Evolutionary conservation across 2,329 filamentous ascomycete species (phyloP), one percentile per base, ranked within the genome.

Genomic region (Raffaelea deltoideospora): DNA sequence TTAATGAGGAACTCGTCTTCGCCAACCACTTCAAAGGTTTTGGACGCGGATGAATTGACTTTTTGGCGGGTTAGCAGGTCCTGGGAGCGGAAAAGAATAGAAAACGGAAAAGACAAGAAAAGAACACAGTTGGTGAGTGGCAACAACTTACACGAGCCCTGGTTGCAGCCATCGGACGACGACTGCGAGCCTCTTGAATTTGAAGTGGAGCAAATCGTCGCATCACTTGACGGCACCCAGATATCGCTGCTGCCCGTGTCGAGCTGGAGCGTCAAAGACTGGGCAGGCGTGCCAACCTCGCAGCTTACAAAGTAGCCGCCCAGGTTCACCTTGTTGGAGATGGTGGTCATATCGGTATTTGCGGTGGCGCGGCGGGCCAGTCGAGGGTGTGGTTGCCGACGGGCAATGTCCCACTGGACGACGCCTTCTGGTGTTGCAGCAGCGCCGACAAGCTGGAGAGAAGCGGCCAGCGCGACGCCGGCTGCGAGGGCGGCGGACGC

Each of bases 231-330:
- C 13, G 66, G 63, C 28, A 78, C 63, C 74, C 75, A 79, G 18
- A 73, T 64, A 53, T 79, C 75, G 42, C 71, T 76, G 47, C 71
- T 76, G 30, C 73, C 75, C 1, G 74, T 79, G 52, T 79, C 74
- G 31, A 79, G 59, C 50, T 76, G 70, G 36, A 79, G 53, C 2
- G 61, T 65, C 29, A 79, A 41, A 4, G 63, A 53, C 48, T 79
- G 74, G 11, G 55, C 53, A 0, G 74, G 73, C 7, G 65, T 74
- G 15, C 75, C 75, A 19, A 79, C 50, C 20, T 57, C 53, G 41
- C 74, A 65, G 18, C 64, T 64, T 15, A 67, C 64, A 47, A 73
- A 76, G 50, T 76, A 77, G 26, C 64, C 57, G 26, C 69, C 69
- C 33, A 55, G 47, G 8, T 46, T 44, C 35, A 51, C 47, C 37